A percentile compares a stretch with the other conserved stretches of the same genome.
These are phyloP conservation scores for Ophiosphaerella herpotricha DNA, from an alignment of 2,329 filamentous ascomycete genomes.

Conservation along the genomic window DNA sequence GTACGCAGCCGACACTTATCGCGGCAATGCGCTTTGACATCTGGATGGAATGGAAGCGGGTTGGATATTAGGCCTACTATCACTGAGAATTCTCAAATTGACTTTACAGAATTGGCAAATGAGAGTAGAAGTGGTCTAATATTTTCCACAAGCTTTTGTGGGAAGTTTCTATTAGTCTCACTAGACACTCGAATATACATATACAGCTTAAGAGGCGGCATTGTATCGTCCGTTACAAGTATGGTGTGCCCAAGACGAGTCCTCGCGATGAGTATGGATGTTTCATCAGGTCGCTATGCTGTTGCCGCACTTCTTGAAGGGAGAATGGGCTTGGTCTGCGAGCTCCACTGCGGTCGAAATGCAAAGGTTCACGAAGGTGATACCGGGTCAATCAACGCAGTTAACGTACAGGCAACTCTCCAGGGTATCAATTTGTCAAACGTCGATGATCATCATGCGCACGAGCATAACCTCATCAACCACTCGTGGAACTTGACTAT, in stretches of 20 bases:
- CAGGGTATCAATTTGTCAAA: slow-evolving; percentile 27
- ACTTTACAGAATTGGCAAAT: slow-evolving; percentile 42
- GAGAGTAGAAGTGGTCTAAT: slow-evolving; percentile 38
- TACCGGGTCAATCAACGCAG: slow-evolving; percentile 22
- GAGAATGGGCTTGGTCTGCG: slow-evolving; percentile 65
- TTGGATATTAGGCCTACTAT: slow-evolving; percentile 19
- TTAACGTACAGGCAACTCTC: slow-evolving; percentile 32
- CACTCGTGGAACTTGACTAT: slow-evolving; percentile 36
- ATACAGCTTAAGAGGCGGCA: slow-evolving; percentile 53
- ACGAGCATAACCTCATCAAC: slow-evolving; percentile 36
- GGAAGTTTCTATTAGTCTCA: slow-evolving; percentile 61
- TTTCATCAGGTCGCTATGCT: slow-evolving; percentile 58
- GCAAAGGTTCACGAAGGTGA: slow-evolving; percentile 3
- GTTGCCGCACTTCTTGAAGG: slow-evolving; percentile 65
- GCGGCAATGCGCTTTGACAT: slow-evolving; percentile 55
- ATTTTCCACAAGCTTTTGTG: slow-evolving; percentile 63
- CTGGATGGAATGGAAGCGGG: slow-evolving; percentile 47
- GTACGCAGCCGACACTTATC: slow-evolving; percentile 54
- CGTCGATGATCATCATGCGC: slow-evolving; percentile 21
- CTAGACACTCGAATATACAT: slow-evolving; percentile 61
- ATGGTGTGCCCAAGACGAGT: slow-evolving; percentile 63
- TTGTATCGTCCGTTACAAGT: slow-evolving; percentile 54
- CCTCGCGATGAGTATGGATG: slow-evolving; percentile 66
- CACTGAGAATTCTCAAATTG: slow-evolving; percentile 28
- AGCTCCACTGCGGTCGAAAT: slow-evolving; percentile 38